Percentiles rank a stretch among this genome's conserved stretches.
Conservation (phyloP, 306 rosid genomes). For the Alnus rubra region DNA sequence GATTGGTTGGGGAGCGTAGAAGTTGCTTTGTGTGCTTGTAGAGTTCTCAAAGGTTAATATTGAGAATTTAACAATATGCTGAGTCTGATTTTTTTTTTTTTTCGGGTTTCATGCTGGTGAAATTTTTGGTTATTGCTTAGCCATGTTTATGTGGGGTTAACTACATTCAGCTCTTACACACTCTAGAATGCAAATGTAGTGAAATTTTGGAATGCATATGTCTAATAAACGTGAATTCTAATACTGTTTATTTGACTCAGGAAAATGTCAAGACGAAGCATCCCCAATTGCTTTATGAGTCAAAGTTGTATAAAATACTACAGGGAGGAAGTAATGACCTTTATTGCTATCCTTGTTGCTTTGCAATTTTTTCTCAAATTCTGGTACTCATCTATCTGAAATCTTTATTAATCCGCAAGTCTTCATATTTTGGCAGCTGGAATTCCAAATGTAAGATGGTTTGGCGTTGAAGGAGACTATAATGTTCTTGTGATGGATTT, state of each 20-base stretch:
- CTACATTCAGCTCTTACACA: not conserved
- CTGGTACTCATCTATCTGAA: conserved; percentile 26
- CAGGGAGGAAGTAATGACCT: conserved; percentile 94
- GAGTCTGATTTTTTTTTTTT: not conserved
- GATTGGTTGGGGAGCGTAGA: not conserved
- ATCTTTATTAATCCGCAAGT: conserved; percentile 24
- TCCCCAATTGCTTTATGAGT: conserved; percentile 92
- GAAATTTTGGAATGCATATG: not conserved
- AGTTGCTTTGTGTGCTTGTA: not conserved
- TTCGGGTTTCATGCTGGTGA: not conserved
- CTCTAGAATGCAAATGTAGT: not conserved
- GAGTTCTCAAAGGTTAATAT: not conserved
- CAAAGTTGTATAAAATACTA: conserved; percentile 84
- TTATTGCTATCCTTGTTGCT: conserved; percentile 30
- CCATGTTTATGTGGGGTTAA: not conserved
- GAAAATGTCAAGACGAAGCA: conserved; percentile 95
- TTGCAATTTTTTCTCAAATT: conserved; percentile 12
- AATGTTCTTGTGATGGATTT: conserved; percentile 97
- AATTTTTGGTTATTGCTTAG: not conserved
- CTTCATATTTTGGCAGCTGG: conserved; percentile 64
- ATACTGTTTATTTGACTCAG: conserved; percentile 36
- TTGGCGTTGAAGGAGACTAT: conserved; percentile 91
- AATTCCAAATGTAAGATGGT: conserved; percentile 83
- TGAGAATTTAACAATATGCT: not conserved
- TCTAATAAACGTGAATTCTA: not conserved